Conservation (phyloP, 2,329 filamentous ascomycete species). For the Fusarium sp. region DNA sequence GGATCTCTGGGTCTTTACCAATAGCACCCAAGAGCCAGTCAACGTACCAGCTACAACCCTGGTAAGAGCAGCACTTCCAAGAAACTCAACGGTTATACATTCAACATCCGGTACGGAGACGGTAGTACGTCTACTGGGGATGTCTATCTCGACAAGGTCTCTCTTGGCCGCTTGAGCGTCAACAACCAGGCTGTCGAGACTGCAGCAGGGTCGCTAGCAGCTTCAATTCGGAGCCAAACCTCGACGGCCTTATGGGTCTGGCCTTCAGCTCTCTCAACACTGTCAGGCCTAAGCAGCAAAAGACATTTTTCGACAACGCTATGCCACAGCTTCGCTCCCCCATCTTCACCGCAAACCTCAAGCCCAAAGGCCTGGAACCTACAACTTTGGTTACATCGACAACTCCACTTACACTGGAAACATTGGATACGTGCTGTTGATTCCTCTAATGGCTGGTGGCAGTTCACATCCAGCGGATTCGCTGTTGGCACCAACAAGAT, state of each 20-base stretch:
- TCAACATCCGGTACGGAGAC: slow-evolving; percentile 59
- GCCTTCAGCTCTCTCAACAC: slow-evolving; percentile 59
- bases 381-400: slow-evolving; percentile 82
- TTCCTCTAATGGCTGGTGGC: slow-evolving; percentile 71
- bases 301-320: slow-evolving; percentile 57
- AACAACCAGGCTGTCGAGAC: slow-evolving; percentile 57
- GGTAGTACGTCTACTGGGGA: slow-evolving; percentile 56
- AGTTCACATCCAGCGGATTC: slow-evolving; percentile 56
- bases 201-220: slow-evolving; percentile 54
- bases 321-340: slow-evolving; percentile 24
- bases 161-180: slow-evolving; percentile 56
- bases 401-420: slow-evolving; percentile 69
- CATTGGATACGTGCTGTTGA: slow-evolving; percentile 73
- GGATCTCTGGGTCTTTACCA: slow-evolving; percentile 62
- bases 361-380: slow-evolving; percentile 66
- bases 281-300: slow-evolving; percentile 53
- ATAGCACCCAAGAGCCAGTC: slow-evolving; percentile 55
- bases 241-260: slow-evolving; percentile 59
- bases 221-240: slow-evolving; percentile 53
- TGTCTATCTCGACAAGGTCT: slow-evolving; percentile 58
- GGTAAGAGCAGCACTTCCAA: slow-evolving; percentile 53
- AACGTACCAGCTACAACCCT: slow-evolving; percentile 56
- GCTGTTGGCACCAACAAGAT: slow-evolving; percentile 48
- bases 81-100: slow-evolving; percentile 52
- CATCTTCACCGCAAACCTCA: slow-evolving; percentile 78